phyloP scores from a whole-genome alignment of 2,329 filamentous ascomycete species.

The Fusarium sp. region DNA sequence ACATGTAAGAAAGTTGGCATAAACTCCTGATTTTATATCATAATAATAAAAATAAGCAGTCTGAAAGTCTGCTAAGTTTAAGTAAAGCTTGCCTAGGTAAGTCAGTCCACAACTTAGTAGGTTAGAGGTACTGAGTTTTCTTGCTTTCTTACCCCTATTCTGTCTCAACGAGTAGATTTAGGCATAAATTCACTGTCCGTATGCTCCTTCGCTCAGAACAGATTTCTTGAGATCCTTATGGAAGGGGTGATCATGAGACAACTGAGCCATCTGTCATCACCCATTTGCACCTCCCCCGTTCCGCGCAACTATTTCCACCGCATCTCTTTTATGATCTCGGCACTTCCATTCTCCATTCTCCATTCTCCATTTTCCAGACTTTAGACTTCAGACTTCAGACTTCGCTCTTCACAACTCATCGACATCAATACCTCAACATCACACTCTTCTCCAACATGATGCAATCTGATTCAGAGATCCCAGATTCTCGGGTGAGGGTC shows the following conservation, averaged over 20 bases:
- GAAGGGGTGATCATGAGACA: background rate
- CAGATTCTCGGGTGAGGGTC: background rate
- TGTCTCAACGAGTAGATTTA: too few species aligned
- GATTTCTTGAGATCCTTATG: too few species aligned
- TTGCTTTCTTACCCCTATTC: too few species aligned
- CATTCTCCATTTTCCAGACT: background rate
- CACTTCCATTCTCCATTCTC: background rate
- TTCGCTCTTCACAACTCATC: background rate
- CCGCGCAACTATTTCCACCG: background rate
- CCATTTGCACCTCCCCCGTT: background rate
- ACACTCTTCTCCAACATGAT: background rate
- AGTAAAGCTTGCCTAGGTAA: too few species aligned
- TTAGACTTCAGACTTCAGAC: background rate
- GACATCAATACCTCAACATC: background rate
- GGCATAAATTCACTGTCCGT: too few species aligned
- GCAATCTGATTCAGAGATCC: background rate
- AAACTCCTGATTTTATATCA: too few species aligned
- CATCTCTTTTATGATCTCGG: background rate
- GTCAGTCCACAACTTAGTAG: too few species aligned
- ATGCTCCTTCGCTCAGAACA: too few species aligned
- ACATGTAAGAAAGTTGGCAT: too few species aligned
- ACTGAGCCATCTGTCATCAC: background rate
- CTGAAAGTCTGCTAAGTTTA: too few species aligned
- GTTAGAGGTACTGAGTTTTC: too few species aligned
- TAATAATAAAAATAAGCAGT: too few species aligned